These are phyloP conservation scores for Isabelozyma rhagii DNA, from an alignment of 805 yeast genomes.

Conservation along the genomic window DNA sequence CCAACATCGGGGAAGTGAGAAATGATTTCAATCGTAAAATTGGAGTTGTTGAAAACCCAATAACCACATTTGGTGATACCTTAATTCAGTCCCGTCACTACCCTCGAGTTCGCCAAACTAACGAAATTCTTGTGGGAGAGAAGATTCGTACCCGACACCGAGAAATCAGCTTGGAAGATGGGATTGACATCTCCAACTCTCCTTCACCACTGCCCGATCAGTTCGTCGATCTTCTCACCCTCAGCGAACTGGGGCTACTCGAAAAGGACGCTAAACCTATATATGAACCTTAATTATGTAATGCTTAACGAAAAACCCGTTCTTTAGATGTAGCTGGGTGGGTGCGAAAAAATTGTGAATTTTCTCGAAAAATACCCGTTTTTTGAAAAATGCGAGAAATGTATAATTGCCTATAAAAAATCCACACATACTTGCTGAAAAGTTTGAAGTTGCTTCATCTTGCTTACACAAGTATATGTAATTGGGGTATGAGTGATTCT, in stretches of 20 bases:
- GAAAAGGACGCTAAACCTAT: conserved; percentile 6
- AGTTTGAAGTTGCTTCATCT: neutral
- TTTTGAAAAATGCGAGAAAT: neutral
- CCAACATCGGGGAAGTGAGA: conserved; percentile 15
- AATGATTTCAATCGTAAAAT: conserved; percentile 7
- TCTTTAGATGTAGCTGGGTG: no score
- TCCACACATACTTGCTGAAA: no score
- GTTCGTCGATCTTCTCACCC: conserved; percentile 10
- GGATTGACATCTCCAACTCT: neutral
- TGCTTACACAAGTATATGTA: neutral
- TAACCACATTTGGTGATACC: conserved; percentile 15
- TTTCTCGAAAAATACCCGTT: neutral
- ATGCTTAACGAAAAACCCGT: neutral
- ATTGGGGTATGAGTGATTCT: neutral
- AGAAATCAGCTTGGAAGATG: neutral
- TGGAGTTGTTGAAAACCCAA: conserved; percentile 7
- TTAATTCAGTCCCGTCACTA: conserved; percentile 23
- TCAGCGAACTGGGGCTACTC: conserved; percentile 11
- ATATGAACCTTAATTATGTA: neutral
- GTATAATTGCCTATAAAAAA: neutral
- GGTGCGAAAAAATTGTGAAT: no score
- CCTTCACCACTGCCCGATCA: neutral
- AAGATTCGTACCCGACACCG: neutral
- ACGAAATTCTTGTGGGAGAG: conserved; percentile 1
- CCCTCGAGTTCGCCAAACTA: conserved; percentile 5